Base-by-base conservation (phyloP, 108 stramenopile species). In the Nannochloropsis salina region DNA sequence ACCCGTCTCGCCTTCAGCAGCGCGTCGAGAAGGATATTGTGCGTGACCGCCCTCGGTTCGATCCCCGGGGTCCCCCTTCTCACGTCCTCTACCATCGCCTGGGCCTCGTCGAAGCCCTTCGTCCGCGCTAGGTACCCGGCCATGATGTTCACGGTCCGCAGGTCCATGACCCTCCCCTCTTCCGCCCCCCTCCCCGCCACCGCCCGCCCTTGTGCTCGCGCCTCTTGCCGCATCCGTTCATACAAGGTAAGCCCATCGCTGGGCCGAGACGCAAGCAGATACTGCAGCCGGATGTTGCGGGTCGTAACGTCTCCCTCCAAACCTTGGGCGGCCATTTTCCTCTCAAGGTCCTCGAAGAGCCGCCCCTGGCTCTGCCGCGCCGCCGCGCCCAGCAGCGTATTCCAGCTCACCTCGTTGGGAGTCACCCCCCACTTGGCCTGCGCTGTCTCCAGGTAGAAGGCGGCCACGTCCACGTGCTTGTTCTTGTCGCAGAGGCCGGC, bases 81-180 rank as follows among this genome's bases (percentile, higher is more conserved):
- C 61, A 74, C 61, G 20, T 74, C 61, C 0, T 74, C 61, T n/a
- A 74, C 61, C 61, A 74, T 74, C 61, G 61, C 61, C 61, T 74
- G 61, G 20, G 61, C 61, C 61, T 74, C 61, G 61, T 74, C 61
- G n/a, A 74, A 74, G 3, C 61, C 61, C 61, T n/a, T 74, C 8
- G n/a, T 74, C 61, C 61, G 61, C n/a, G 61, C 61, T n/a, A 74
- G n/a, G n/a, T 74, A n/a, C 61, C 61, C 61, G 6, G 61, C 61
- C 61, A 74, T 74, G 61, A 74, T 74, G n/a, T 74, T 74, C 61
- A 74, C n/a, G 20, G 61, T 74, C 61, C 61, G 15, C 2, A 74
- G n/a, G n/a, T 74, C 61, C 61, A 74, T 74, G 20, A 74, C 61
- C 61, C n/a, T n/a, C n/a, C n/a, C 8, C 4, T 2, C 61, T n/a